Base-by-base conservation (phyloP, 176 grass and related monocot genomes). In the Cenchrus fungigraminus region DNA sequence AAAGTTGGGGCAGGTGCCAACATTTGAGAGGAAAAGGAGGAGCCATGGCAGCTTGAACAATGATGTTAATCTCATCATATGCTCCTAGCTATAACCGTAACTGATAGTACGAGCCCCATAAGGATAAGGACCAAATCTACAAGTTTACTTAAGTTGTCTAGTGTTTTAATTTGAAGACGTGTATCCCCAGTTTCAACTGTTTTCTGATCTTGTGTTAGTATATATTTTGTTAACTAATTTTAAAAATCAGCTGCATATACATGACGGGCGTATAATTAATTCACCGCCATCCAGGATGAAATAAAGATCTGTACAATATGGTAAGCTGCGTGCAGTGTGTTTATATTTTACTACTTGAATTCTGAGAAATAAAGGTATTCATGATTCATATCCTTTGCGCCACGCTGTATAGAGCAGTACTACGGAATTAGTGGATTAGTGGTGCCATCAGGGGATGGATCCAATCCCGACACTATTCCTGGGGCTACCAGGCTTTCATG, bases 1-100 rank as follows among this genome's bases (percentile, higher is more conserved):
- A 63, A 61, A 54, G 77, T 64, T 82, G 40, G 65, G 83, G 65
- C 45, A 77, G 64, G 78, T 89, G 37, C 56, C 61, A 79, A 34
- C 28, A 51, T 73, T 59, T 73, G 46, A 22, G 17, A 88, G 12
- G 22, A 54, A 65, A 78, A 79, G n/a, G 20, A 61, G 5, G n/a
- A 46, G 45, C 8, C 45, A 46, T 76, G 37, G 43, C 67, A 70
- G 72, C 28, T 55, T 44, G 65, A 60, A 54, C 51, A 69, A 81
- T 81, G 65, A 81, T 81, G 55, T 43, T 71, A 31, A 71, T 46
- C 40, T 71, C 51, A 71, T 70, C 67, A 71, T 82, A 45, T 70
- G 66, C 20, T 82, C 37, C 34, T 57, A 40, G 37, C 37, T 40
- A 82, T 19, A 17, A 71, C 56, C 59, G 65, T 19, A 17, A 71